These are phyloP conservation scores for Cytospora mali DNA, from an alignment of 2,329 filamentous ascomycete species.

Conservation along the genomic window DNA sequence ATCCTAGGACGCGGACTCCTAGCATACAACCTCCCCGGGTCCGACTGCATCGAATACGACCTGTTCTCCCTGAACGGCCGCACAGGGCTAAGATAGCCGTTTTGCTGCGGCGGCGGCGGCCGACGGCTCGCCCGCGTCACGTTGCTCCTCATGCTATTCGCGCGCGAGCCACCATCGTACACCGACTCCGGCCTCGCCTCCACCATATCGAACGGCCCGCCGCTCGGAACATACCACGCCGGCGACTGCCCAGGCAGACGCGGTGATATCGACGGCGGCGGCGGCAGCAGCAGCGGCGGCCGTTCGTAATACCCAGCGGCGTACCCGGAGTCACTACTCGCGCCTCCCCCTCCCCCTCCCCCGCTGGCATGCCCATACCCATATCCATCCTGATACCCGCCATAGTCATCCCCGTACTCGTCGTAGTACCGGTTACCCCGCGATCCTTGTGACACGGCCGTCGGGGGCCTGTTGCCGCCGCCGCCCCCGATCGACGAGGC, in stretches of 20 bases:
- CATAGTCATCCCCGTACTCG: slow-evolving; percentile 21
- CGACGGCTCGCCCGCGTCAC: slow-evolving; percentile 7
- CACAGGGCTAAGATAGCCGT: slow-evolving; percentile 6
- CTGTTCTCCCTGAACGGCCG: slow-evolving; percentile 6
- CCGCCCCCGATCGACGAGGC: not conserved
- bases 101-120: not conserved
- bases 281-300: not conserved
- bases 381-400: slow-evolving; percentile 17
- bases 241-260: not conserved
- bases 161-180: slow-evolving; percentile 10
- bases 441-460: slow-evolving; percentile 1
- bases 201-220: slow-evolving; percentile 13
- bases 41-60: slow-evolving; percentile 14
- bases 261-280: not conserved
- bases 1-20: slow-evolving; percentile 6
- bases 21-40: slow-evolving; percentile 11
- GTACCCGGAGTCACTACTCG: slow-evolving; percentile 19
- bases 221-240: slow-evolving; percentile 9
- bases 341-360: not conserved
- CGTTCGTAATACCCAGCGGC: slow-evolving; percentile 16
- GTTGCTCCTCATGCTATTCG: slow-evolving; percentile 19
- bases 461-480: slow-evolving; percentile 3
- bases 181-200: slow-evolving; percentile 18
- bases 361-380: not conserved
- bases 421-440: slow-evolving; percentile 11